Base-by-base conservation (phyloP, 2,329 filamentous ascomycete genomes). In the Hypoxylon sp. region DNA sequence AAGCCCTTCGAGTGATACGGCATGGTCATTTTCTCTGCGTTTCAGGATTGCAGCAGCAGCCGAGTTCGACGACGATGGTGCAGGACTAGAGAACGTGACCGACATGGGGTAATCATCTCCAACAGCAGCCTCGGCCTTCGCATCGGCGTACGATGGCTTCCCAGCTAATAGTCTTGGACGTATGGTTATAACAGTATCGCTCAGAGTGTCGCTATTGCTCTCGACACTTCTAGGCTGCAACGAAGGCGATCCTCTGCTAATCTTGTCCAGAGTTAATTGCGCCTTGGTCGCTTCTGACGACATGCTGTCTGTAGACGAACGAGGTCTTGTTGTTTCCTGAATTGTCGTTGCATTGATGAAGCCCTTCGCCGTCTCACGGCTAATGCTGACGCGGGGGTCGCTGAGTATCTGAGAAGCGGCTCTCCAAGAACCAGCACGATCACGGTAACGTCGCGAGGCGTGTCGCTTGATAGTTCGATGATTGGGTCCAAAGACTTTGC, bases 391-490 rank as follows among this genome's bases (percentile, higher is more conserved):
- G 2, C 81, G 77, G 0, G 82, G 80, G 61, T 83, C 82, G 58
- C 79, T 78, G 9, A 80, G 65, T 7, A 76, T 77, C 25, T 72
- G 76, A 19, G 74, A 70, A 1, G 78, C 71, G 4, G 82, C 80
- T 65, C 84, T 78, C 80, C 81, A 85, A 2, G 84, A 77, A 3
- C 83, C 82, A 10, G 79, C 80, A 11, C 76, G 79, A 61, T 85
- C 82, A 51, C 77, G 80, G 53, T 85, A 84, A 14, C 82, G 79
- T 46, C 78, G 76, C 19, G 74, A 75, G 52, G 81, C 76, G 32
- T 79, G 75, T 58, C 76, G 78, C 65, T 76, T 80, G 36, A 84
- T 77, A 1, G 81, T 82, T 11, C 83, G 76, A 70, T 85, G 83
- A 9, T 75, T 73, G 5, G 75, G 72, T 17, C 78, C 74, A 48